Percentiles rank a stretch among this genome's conserved stretches.
Evolutionary conservation across 495 filamentous ascomycete species (phyloP).

Genomic region (Penicillium antarcticum): DNA sequence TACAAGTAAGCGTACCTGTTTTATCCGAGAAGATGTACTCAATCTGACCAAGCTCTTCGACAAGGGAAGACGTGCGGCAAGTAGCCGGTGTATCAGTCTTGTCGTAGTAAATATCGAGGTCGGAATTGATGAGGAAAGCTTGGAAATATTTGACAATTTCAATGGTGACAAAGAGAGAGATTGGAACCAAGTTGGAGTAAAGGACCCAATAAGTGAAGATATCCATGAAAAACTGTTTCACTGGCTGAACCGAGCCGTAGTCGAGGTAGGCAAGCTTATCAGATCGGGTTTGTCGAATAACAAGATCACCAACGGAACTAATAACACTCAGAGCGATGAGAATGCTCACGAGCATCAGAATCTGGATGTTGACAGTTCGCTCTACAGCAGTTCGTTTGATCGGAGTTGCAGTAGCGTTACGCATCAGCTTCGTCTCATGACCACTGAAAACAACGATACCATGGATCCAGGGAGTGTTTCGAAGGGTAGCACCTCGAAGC

Average conservation of each 20-base stretch:
- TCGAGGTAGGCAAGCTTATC: constrained; percentile 67
- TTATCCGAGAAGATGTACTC: constrained; percentile 99
- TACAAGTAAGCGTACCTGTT: constrained; percentile 97
- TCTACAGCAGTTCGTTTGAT: constrained; percentile 98
- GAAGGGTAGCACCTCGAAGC: constrained; percentile 86
- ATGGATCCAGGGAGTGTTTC: constrained; percentile 98
- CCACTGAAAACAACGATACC: constrained; percentile 97
- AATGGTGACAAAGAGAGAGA: constrained; percentile 96
- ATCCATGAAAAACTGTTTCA: constrained; percentile 85
- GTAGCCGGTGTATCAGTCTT: constrained; percentile 93
- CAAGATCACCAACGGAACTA: constrained; percentile 86
- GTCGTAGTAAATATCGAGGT: constrained; percentile 97
- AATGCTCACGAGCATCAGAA: constrained; percentile 83
- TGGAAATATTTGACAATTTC: constrained; percentile 98
- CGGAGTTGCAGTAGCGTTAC: constrained; percentile 94
- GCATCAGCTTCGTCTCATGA: constrained; percentile 98
- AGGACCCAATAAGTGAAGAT: constrained; percentile 98
- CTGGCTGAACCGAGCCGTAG: constrained; percentile 56
- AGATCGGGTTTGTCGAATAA: constrained; percentile 61
- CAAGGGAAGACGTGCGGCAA: constrained; percentile 91
- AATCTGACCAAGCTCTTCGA: constrained; percentile 97
- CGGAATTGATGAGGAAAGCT: constrained; percentile 94
- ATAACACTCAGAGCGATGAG: constrained; percentile 80
- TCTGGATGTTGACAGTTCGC: constrained; percentile 86
- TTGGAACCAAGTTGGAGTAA: constrained; percentile 96